Evolutionary conservation across 352 stramenopile genomes (phyloP).

Genomic region (Blastocystis sp.): DNA sequence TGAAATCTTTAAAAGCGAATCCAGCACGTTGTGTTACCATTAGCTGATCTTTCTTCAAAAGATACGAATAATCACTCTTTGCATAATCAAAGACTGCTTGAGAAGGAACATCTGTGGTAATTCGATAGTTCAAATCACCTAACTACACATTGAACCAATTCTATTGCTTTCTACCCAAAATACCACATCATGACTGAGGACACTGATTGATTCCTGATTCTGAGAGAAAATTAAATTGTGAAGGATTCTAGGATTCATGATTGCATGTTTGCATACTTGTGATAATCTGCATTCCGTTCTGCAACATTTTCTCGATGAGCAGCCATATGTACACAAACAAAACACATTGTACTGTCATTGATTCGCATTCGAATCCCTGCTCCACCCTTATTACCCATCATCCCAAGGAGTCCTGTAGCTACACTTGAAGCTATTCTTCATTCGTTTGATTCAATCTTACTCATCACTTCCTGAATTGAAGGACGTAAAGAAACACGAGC

Average conservation of each 20-base stretch:
- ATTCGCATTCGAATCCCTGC: conserved; percentile 86
- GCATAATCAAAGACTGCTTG: conserved; percentile 63
- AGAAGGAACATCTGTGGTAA: conserved; percentile 64
- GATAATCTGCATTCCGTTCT: conserved; percentile 91
- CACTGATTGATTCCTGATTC: background rate
- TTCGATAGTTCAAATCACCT: conserved; percentile 82
- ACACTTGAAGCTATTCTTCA: conserved; percentile 79
- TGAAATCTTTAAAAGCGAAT: conserved; percentile 78
- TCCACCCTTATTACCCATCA: conserved; percentile 98
- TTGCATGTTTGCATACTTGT: conserved; percentile 76
- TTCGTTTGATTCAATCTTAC: conserved; percentile 25
- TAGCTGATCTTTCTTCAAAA: conserved; percentile 67
- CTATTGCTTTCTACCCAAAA: conserved; percentile 80
- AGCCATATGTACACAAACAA: conserved; percentile 94
- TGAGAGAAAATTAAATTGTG: background rate
- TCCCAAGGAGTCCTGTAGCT: conserved; percentile 92
- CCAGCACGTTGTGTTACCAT: conserved; percentile 71
- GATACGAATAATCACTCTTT: conserved; percentile 60
- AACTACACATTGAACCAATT: conserved; percentile 9
- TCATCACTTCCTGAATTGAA: conserved; percentile 61
- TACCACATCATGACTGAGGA: conserved; percentile 93
- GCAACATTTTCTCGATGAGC: conserved; percentile 92
- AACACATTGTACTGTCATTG: conserved; percentile 94
- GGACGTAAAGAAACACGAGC: conserved; percentile 70
- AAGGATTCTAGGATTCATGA: conserved; percentile 5